Conservation (phyloP, 306 rosid species). For the Comarum palustre region DNA sequence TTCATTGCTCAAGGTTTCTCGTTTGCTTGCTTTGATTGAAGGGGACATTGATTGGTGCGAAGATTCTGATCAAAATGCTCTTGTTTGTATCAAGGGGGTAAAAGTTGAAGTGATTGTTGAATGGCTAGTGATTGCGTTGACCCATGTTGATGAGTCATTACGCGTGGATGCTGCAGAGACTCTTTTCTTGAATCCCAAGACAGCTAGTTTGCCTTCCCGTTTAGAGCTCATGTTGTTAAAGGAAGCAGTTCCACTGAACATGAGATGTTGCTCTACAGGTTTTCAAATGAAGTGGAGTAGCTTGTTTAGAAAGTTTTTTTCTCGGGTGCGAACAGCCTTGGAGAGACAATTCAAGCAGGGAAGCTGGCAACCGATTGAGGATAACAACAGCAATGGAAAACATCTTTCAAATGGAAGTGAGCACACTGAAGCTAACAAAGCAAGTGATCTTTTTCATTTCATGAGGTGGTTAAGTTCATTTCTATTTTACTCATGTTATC, state of each 20-base stretch:
- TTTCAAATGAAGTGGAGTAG: conserved; percentile 99
- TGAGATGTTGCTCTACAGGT: conserved; percentile 92
- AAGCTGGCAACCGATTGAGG: conserved; percentile 61
- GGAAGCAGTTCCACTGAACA: conserved; percentile 89
- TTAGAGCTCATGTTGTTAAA: conserved; percentile 78
- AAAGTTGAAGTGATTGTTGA: conserved; percentile 66
- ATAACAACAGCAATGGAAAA: conserved; percentile 27
- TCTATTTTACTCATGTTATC: conserved; percentile 92
- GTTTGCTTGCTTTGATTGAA: conserved; percentile 85
- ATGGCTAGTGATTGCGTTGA: conserved; percentile 85
- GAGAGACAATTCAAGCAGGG: conserved; percentile 93
- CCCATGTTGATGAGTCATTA: conserved; percentile 86
- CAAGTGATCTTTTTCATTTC: conserved; percentile 71
- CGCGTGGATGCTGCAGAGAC: conserved; percentile 95
- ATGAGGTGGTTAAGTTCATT: conserved; percentile 97
- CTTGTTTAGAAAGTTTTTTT: conserved; percentile 84
- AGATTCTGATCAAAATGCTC: conserved; percentile 43
- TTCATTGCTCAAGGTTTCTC: conserved; percentile 90
- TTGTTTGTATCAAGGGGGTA: conserved; percentile 73
- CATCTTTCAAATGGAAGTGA: conserved; percentile 36
- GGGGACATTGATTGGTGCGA: conserved; percentile 83
- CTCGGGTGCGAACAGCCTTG: conserved; percentile 87
- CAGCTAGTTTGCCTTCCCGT: conserved; percentile 84
- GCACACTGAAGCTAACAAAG: conserved; percentile 49
- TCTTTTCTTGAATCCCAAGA: conserved; percentile 88